Conservation (phyloP, 768 basidiomycete genomes). For the Xerocomus potaroensis region DNA sequence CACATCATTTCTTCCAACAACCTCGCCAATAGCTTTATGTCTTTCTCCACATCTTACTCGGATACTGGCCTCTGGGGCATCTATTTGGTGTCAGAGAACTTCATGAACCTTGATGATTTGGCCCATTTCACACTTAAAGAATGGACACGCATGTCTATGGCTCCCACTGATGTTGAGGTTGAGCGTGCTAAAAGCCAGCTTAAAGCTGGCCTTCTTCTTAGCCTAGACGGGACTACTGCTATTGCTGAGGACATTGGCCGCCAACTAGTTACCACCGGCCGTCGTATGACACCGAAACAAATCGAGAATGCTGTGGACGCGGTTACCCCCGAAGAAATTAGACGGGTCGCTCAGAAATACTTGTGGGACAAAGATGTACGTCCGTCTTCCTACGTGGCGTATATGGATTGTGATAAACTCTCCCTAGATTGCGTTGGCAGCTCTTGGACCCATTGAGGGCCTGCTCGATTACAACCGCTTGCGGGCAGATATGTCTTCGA, state of each 20-base stretch:
- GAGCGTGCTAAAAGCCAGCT: slow-evolving; percentile 98
- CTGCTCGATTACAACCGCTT: slow-evolving; percentile 93
- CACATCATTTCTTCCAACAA: slow-evolving; percentile 89
- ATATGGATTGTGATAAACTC: slow-evolving; percentile 2
- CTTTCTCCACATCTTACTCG: slow-evolving; percentile 97
- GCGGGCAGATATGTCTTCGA: slow-evolving; percentile 76
- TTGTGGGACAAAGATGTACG: slow-evolving; percentile 92
- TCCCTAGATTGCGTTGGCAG: slow-evolving; percentile 74
- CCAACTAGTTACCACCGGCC: slow-evolving; percentile 92
- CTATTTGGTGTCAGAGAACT: slow-evolving; percentile 94
- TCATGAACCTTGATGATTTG: slow-evolving; percentile 90
- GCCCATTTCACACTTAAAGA: slow-evolving; percentile 91
- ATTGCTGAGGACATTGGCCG: slow-evolving; percentile 98
- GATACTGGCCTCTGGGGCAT: slow-evolving; percentile 99
- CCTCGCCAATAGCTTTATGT: slow-evolving; percentile 99
- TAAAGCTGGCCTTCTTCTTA: slow-evolving; percentile 87
- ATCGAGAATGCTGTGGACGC: slow-evolving; percentile 91
- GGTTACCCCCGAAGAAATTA: slow-evolving; percentile 84
- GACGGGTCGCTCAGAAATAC: slow-evolving; percentile 93
- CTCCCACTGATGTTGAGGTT: slow-evolving; percentile 80
- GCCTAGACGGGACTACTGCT: slow-evolving; percentile 93
- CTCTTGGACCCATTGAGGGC: slow-evolving; percentile 86
- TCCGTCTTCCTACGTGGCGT: slow-evolving; percentile 25
- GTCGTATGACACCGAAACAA: slow-evolving; percentile 85
- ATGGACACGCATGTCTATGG: slow-evolving; percentile 93